These are phyloP conservation scores for Blastobotrys persicus DNA, from an alignment of 1,139 yeast species.

Conservation along the genomic window DNA sequence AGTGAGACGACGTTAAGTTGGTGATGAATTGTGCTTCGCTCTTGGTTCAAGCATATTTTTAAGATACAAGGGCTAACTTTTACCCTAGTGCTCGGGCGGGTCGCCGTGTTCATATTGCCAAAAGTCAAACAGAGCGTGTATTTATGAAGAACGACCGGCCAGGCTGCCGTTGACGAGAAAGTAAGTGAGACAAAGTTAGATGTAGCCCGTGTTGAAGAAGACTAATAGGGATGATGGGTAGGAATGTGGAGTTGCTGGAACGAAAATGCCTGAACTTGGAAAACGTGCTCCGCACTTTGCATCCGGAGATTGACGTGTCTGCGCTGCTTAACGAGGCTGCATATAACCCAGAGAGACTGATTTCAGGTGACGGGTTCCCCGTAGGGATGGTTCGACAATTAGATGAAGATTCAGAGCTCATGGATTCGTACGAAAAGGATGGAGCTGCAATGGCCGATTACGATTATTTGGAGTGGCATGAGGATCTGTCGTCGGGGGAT, in stretches of 20 bases:
- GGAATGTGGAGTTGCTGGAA: slow-evolving; percentile 14
- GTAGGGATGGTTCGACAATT: neutral
- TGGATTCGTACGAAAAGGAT: neutral
- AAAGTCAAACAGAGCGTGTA: slow-evolving; percentile 10
- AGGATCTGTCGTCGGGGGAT: slow-evolving; percentile 12
- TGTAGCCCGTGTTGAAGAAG: neutral
- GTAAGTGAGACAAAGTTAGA: slow-evolving; percentile 1
- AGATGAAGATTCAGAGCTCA: slow-evolving; percentile 4
- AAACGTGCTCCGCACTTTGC: slow-evolving; percentile 11
- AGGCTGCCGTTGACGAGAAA: slow-evolving; percentile 15
- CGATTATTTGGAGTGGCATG: slow-evolving; percentile 15
- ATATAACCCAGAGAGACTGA: too few relatives aligned
- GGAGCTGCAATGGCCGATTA: slow-evolving; percentile 2
- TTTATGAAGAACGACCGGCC: slow-evolving; percentile 15
- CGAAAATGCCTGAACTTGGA: slow-evolving; percentile 11
- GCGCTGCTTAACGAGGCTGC: slow-evolving; percentile 1
- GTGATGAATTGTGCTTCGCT: too few relatives aligned
- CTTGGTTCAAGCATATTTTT: too few relatives aligned
- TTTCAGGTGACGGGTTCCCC: neutral
- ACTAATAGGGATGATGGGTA: neutral
- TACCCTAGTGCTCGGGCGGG: slow-evolving; percentile 11
- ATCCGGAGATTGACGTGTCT: slow-evolving; percentile 13
- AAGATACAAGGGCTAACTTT: neutral
- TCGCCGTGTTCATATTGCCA: slow-evolving; percentile 12
- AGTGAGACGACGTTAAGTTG: too few relatives aligned